These are phyloP conservation scores for Xylariaceae sp. DNA, from an alignment of 2,329 filamentous ascomycete species.

Conservation along the genomic window DNA sequence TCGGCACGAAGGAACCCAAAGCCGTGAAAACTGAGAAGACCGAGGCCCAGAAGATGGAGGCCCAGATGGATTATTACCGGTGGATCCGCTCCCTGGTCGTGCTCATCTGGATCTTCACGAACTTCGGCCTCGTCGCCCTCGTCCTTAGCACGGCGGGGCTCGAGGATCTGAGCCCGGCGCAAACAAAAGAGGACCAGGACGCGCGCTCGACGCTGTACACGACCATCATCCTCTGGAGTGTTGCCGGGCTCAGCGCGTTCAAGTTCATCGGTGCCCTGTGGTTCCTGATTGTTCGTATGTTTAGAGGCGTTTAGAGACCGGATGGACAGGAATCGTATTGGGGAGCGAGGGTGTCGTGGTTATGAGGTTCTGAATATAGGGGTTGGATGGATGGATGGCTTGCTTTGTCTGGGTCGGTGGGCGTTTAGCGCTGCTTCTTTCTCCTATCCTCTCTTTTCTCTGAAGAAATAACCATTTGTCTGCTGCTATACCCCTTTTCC, in stretches of 20 bases:
- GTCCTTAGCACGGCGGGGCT: slow-evolving; percentile 83
- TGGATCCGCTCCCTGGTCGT: slow-evolving; percentile 91
- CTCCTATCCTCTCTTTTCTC: background rate
- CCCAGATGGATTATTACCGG: slow-evolving; percentile 97
- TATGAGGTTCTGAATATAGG: too few species aligned
- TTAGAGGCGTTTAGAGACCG: slow-evolving; percentile 59
- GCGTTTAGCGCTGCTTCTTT: background rate
- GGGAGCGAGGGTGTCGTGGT: background rate
- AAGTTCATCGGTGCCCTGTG: slow-evolving; percentile 84
- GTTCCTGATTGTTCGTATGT: slow-evolving; percentile 87
- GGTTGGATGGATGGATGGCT: too few species aligned
- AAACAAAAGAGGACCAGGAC: slow-evolving; percentile 41
- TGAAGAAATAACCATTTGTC: too few species aligned
- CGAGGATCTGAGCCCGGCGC: slow-evolving; percentile 54
- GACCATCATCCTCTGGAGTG: slow-evolving; percentile 80
- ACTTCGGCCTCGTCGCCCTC: slow-evolving; percentile 79
- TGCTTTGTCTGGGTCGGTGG: too few species aligned
- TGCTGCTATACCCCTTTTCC: too few species aligned
- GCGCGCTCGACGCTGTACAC: slow-evolving; percentile 75
- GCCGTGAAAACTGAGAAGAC: slow-evolving; percentile 58
- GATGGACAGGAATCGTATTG: background rate
- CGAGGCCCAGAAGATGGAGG: slow-evolving; percentile 58
- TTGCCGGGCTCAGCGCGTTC: slow-evolving; percentile 76
- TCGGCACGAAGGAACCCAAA: slow-evolving; percentile 67
- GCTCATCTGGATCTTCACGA: slow-evolving; percentile 92